Evolutionary conservation across 1,284 basidiomycete species (phyloP).

Genomic region (Trichosporon sp.): DNA sequence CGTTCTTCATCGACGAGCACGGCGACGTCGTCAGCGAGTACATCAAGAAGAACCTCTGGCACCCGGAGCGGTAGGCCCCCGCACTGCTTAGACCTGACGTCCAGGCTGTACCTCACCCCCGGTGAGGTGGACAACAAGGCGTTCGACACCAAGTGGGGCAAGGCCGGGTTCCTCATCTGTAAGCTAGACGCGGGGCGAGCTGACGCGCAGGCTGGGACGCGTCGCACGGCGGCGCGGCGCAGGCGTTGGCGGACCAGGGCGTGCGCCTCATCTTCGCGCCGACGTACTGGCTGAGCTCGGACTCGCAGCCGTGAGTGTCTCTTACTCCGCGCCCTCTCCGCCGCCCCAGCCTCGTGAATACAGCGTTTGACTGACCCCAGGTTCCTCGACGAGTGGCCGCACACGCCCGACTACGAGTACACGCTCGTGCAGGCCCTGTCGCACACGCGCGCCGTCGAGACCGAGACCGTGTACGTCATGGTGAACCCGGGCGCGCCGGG

Average conservation of each 20-base stretch:
- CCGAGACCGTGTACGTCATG: constrained; percentile 44
- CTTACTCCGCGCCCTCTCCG: not conserved
- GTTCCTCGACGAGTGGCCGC: constrained; percentile 3
- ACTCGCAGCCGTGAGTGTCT: constrained; percentile 44
- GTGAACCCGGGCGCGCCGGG: constrained; percentile 47
- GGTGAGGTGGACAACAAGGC: constrained; percentile 35
- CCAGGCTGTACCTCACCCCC: constrained; percentile 42
- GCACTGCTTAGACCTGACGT: constrained; percentile 10
- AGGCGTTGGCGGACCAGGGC: constrained; percentile 37
- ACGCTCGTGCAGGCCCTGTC: constrained; percentile 31
- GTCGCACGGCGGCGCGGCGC: constrained; percentile 40
- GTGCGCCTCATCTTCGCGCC: constrained; percentile 46
- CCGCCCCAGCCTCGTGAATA: not conserved
- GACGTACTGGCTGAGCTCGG: constrained; percentile 47
- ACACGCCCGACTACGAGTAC: constrained; percentile 36
- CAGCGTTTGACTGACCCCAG: constrained; percentile 7
- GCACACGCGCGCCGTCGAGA: constrained; percentile 40
- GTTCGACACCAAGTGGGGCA: constrained; percentile 47
- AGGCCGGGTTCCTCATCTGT: constrained; percentile 47
- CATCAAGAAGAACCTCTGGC: constrained; percentile 49
- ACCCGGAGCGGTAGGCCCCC: constrained; percentile 42
- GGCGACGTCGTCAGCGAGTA: constrained; percentile 37
- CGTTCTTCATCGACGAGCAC: constrained; percentile 43
- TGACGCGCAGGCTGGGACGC: constrained; percentile 45
- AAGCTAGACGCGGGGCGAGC: constrained; percentile 1